Evolutionary conservation across 108 stramenopile species (phyloP).

Genomic region (Conticribra weissflogii): DNA sequence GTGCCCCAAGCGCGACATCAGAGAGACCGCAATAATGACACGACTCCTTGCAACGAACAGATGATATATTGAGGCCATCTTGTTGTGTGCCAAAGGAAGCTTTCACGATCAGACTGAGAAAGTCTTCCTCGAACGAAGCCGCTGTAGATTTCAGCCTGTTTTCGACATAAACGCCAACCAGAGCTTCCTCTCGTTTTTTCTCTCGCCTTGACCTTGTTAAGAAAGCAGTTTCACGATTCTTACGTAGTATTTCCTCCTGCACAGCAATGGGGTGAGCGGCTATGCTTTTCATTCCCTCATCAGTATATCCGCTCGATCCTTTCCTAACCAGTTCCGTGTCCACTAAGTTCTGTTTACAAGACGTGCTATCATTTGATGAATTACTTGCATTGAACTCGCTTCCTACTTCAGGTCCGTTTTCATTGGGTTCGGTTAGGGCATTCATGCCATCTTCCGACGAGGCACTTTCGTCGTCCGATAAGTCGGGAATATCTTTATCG

Average conservation of each 20-base stretch:
- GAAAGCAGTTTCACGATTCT: conserved; percentile 47
- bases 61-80: conserved; percentile 51
- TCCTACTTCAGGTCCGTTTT: not conserved
- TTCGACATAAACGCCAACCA: conserved; percentile 70
- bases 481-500: conserved; percentile 38
- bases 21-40: conserved; percentile 84
- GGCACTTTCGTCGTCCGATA: conserved; percentile 32
- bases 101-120: conserved; percentile 67
- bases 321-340: not conserved
- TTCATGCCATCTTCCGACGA: conserved; percentile 13
- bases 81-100: conserved; percentile 54
- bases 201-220: conserved; percentile 63
- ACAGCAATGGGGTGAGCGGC: conserved; percentile 4
- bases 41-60: conserved; percentile 59
- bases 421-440: not conserved
- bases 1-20: conserved; percentile 74
- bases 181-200: conserved; percentile 71
- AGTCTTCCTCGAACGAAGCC: conserved; percentile 83
- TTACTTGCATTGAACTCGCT: not conserved
- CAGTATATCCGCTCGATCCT: not conserved
- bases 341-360: not conserved
- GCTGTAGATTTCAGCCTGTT: conserved; percentile 67
- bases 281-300: no score
- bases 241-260: conserved; percentile 52
- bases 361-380: conserved; percentile 1